Evolutionary conservation across 805 yeast genomes (phyloP).

Genomic region (Scheffersomyces coipomensis): DNA sequence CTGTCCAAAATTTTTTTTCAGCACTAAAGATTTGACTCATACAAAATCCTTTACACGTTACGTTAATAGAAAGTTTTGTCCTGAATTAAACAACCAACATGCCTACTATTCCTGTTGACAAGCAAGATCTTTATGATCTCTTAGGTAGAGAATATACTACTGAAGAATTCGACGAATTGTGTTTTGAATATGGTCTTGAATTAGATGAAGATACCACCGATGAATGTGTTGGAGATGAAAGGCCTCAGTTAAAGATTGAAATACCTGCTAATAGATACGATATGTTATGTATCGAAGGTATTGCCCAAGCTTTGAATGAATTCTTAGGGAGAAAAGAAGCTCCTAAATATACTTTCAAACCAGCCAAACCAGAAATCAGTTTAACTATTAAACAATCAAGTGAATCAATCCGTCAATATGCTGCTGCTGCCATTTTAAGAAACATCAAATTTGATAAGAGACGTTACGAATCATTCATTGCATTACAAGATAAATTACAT

Average conservation of each 20-base stretch:
- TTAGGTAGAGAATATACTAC: conserved; percentile 65
- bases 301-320: conserved; percentile 90
- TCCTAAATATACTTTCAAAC: conserved; percentile 66
- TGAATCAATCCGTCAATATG: conserved; percentile 78
- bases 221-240: conserved; percentile 66
- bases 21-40: conserved; percentile 5
- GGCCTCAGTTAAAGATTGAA: conserved; percentile 97
- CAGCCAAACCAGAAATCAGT: conserved; percentile 57
- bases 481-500: conserved; percentile 94
- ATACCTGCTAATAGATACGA: conserved; percentile 98
- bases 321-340: conserved; percentile 68
- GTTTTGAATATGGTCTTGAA: conserved; percentile 97
- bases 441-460: conserved; percentile 78
- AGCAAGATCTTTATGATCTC: conserved; percentile 82
- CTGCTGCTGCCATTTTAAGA: conserved; percentile 92
- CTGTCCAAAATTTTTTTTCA: conserved; percentile 1
- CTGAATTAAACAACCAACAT: conserved; percentile 40
- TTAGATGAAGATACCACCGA: conserved; percentile 96
- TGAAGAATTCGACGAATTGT: conserved; percentile 92
- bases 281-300: conserved; percentile 97
- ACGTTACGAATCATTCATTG: conserved; percentile 89
- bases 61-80: no score
- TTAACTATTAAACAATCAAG: conserved; percentile 78
- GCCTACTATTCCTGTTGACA: conserved; percentile 98
- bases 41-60: neutral